Evolutionary conservation across 352 stramenopile genomes (phyloP).

Genomic region (Lagenidium giganteum): DNA sequence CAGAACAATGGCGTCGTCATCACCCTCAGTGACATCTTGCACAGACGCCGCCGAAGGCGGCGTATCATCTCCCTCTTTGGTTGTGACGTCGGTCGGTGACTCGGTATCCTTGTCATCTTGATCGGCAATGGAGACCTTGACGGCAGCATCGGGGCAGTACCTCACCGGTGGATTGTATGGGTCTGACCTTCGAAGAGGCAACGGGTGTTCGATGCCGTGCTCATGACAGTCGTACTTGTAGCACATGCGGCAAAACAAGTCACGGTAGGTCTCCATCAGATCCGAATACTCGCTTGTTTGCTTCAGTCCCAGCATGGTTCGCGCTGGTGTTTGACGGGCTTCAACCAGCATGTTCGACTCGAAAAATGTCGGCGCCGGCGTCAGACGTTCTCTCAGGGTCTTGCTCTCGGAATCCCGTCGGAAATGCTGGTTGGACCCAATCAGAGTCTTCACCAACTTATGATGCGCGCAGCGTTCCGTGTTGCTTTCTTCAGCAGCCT

Average conservation of each 20-base stretch:
- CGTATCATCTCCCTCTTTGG: no score
- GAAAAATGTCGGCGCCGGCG: slow-evolving; percentile 3
- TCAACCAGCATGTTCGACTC: slow-evolving; percentile 1
- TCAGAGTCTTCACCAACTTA: slow-evolving; percentile 9
- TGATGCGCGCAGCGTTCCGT: slow-evolving; percentile 3
- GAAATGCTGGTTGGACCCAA: no score
- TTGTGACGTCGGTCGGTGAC: no score
- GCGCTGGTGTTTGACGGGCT: not conserved
- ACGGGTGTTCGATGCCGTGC: slow-evolving; percentile 27
- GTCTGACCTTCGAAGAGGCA: slow-evolving; percentile 1
- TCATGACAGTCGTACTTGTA: slow-evolving; percentile 64
- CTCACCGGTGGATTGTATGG: not conserved
- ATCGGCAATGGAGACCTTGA: not conserved
- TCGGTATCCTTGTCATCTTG: not conserved
- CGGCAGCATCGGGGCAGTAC: not conserved
- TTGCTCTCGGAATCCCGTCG: not conserved
- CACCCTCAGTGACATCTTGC: not conserved
- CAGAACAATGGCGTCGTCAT: not conserved
- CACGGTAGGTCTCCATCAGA: slow-evolving; percentile 40
- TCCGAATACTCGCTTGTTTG: slow-evolving; percentile 19
- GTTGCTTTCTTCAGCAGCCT: not conserved
- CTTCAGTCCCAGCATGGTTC: slow-evolving; percentile 1
- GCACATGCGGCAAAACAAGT: slow-evolving; percentile 56
- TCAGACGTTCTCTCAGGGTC: slow-evolving; percentile 10
- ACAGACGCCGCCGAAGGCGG: not conserved